Evolutionary conservation across 306 rosid genomes (phyloP), one percentile per base, ranked within the genome.

Genomic region (Oemleria cerasiformis): DNA sequence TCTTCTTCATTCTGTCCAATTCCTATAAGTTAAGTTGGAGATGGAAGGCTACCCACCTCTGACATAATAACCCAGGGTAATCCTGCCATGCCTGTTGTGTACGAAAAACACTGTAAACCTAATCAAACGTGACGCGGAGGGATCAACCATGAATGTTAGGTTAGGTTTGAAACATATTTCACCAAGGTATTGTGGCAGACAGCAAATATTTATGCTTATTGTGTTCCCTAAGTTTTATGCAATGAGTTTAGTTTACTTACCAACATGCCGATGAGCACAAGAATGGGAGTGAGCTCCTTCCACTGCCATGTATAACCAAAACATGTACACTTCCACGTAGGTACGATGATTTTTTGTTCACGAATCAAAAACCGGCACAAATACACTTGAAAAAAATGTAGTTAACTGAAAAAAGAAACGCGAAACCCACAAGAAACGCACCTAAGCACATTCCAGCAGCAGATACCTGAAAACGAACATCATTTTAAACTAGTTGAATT

Each of bases 211-310:
- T n/a, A n/a, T n/a, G n/a, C n/a, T n/a, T n/a, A n/a, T n/a, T n/a
- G n/a, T n/a, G n/a, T n/a, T n/a, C n/a, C n/a, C n/a, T n/a, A n/a
- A n/a, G n/a, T n/a, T n/a, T n/a, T n/a, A n/a, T n/a, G n/a, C n/a
- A n/a, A n/a, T n/a, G n/a, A n/a, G n/a, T n/a, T n/a, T n/a, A n/a
- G n/a, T n/a, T n/a, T n/a, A n/a, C n/a, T n/a, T 67, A 80, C 84
- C 84, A 75, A 11, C 11, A 75, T n/a, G 44, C 71, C 80, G 13
- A 75, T 63, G 15, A 65, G 57, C 21, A 71, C 80, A 64, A 75
- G 53, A 49, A 16, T 11, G 21, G 80, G 80, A 58, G 80, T 59
- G 25, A 65, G 49, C 53, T 39, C 58, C 67, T 66, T n/a, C 16
- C 59, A 61, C 34, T 12, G 9, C 75, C 78, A 62, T 65, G 44